phyloP scores from a whole-genome alignment of 805 yeast genomes.

The Wickerhamiella domercqiae region DNA sequence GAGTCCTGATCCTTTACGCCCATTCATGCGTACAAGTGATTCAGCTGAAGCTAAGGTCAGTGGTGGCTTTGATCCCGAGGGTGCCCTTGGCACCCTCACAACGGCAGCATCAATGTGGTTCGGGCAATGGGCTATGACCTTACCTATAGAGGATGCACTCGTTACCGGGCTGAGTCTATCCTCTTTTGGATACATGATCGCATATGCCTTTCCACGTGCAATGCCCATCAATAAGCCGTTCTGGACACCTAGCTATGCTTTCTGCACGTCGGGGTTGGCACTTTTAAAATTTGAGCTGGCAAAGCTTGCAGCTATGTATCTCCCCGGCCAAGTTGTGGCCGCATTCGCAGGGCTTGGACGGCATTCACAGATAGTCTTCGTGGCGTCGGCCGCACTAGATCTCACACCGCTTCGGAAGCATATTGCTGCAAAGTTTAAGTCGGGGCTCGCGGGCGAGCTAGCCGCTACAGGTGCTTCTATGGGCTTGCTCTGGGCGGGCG shows the following conservation, averaged over 20 bases:
- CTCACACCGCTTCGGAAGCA: slow-evolving; percentile 4
- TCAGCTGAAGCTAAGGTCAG: slow-evolving; percentile 22
- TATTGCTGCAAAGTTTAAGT: slow-evolving; percentile 1
- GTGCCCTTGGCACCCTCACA: slow-evolving; percentile 24
- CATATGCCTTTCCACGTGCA: slow-evolving; percentile 20
- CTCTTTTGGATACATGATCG: slow-evolving; percentile 18
- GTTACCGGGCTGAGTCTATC: slow-evolving; percentile 18
- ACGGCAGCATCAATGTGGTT: slow-evolving; percentile 26
- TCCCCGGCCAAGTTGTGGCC: slow-evolving; percentile 16
- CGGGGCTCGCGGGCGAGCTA: slow-evolving; percentile 5
- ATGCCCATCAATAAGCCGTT: slow-evolving; percentile 25
- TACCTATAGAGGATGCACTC: slow-evolving; percentile 16
- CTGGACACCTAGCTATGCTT: slow-evolving; percentile 26
- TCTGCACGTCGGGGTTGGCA: slow-evolving; percentile 22
- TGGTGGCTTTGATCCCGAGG: slow-evolving; percentile 25
- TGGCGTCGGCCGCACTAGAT: slow-evolving; percentile 16
- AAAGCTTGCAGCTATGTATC: slow-evolving; percentile 14
- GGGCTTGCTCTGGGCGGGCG: no score
- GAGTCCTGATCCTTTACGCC: slow-evolving; percentile 6
- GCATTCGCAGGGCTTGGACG: slow-evolving; percentile 19
- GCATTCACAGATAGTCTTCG: slow-evolving; percentile 22
- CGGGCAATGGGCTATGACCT: slow-evolving; percentile 21
- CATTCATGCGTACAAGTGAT: slow-evolving; percentile 18
- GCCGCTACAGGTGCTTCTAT: slow-evolving; percentile 9
- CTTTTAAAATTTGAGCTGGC: slow-evolving; percentile 20